Percentiles rank a stretch among this genome's conserved stretches.
Evolutionary conservation across 768 basidiomycete species (phyloP).

Genomic region (Cystofilobasidium macerans): DNA sequence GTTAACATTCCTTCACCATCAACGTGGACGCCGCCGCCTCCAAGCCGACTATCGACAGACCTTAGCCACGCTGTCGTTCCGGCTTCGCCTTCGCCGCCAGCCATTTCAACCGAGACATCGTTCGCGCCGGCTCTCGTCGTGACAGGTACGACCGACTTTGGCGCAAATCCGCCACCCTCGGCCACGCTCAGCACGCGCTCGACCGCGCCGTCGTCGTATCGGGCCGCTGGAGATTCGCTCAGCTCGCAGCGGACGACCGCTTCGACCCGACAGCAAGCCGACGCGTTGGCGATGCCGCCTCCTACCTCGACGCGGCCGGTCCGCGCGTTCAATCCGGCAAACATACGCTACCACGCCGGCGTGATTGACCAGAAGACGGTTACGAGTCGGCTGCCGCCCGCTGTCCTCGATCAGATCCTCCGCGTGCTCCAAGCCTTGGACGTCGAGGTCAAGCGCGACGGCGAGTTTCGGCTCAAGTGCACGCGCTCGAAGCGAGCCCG

Average conservation of each 20-base stretch:
- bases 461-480: slow-evolving; percentile 82
- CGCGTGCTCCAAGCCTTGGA: slow-evolving; percentile 78
- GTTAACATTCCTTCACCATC: slow-evolving; percentile 10
- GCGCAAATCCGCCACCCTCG: not conserved
- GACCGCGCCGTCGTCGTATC: slow-evolving; percentile 21
- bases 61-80: not conserved
- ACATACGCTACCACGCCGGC: slow-evolving; percentile 73
- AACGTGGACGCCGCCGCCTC: not conserved
- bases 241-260: slow-evolving; percentile 14
- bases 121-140: not conserved
- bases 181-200: slow-evolving; percentile 2
- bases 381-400: slow-evolving; percentile 69
- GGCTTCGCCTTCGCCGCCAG: not conserved
- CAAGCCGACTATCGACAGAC: not conserved
- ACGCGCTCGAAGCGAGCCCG: slow-evolving; percentile 57
- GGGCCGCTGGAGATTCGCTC: slow-evolving; percentile 12
- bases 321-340: slow-evolving; percentile 41
- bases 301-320: slow-evolving; percentile 35
- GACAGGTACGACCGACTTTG: not conserved
- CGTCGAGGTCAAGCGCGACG: slow-evolving; percentile 73
- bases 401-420: slow-evolving; percentile 76
- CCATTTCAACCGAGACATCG: not conserved
- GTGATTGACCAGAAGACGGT: slow-evolving; percentile 82
- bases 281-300: slow-evolving; percentile 23
- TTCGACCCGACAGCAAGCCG: slow-evolving; percentile 12